Percentiles rank a stretch among this genome's conserved stretches.
Conservation (phyloP, 164 flowering plant genomes). For the Chimonanthus salicifolius region DNA sequence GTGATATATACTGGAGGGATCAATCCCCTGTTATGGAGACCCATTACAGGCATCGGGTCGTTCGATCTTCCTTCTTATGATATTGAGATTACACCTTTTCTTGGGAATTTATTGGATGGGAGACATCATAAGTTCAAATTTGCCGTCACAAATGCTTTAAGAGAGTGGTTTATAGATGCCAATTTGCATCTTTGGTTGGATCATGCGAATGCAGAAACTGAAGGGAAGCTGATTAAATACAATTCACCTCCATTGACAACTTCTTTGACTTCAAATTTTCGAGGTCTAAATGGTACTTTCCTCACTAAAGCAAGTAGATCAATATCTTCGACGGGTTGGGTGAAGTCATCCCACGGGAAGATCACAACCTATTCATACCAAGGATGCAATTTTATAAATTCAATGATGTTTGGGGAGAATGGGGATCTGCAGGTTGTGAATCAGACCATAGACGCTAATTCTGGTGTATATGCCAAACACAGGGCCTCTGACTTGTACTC, state of each 20-base stretch:
- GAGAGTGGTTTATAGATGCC: constrained; percentile 82
- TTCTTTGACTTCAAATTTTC: constrained; percentile 29
- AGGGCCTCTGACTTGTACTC: constrained; percentile 22
- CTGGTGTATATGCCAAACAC: constrained; percentile 24
- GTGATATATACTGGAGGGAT: constrained; percentile 86
- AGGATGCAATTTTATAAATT: constrained; percentile 39
- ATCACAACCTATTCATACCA: constrained; percentile 43
- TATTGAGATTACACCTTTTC: constrained; percentile 77
- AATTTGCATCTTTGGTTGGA: constrained; percentile 96
- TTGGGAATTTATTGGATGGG: constrained; percentile 66
- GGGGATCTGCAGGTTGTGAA: constrained; percentile 61
- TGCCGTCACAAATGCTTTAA: constrained; percentile 68
- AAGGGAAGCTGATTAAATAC: constrained; percentile 40
- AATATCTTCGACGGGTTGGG: constrained; percentile 58
- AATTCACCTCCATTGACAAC: constrained; percentile 19
- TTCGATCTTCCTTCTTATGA: constrained; percentile 85
- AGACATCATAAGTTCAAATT: constrained; percentile 52
- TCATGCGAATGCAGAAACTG: constrained; percentile 25
- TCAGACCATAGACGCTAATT: constrained; percentile 47
- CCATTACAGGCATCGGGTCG: constrained; percentile 81
- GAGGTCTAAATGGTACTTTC: constrained; percentile 61
- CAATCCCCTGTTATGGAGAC: constrained; percentile 87
- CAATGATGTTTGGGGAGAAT: constrained; percentile 46
- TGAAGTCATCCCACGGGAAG: constrained; percentile 68
- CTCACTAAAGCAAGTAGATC: constrained; percentile 36